Evolutionary conservation across 2,329 filamentous ascomycete species (phyloP).

Genomic region (Aspergillaceae sp.): DNA sequence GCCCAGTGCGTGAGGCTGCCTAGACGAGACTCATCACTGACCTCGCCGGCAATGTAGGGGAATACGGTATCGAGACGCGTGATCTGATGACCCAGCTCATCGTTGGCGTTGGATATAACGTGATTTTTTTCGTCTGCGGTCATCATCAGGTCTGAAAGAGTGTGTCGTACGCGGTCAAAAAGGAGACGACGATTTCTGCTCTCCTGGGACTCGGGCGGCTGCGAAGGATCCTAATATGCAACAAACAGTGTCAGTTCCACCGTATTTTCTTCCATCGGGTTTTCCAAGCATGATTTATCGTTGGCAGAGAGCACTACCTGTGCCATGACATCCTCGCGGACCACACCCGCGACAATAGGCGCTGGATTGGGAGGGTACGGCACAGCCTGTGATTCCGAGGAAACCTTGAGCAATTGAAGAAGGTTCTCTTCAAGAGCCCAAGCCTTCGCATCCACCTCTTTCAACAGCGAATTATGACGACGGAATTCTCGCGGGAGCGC

Average conservation of each 20-base stretch:
- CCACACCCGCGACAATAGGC: constrained; percentile 26
- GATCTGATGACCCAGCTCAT: constrained; percentile 77
- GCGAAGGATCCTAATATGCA: constrained; percentile 17
- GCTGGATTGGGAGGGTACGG: constrained; percentile 26
- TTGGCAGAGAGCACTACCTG: background rate
- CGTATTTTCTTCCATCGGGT: background rate
- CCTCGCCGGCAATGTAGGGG: constrained; percentile 76
- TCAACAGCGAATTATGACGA: constrained; percentile 87
- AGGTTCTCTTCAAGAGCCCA: constrained; percentile 79
- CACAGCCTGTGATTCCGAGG: constrained; percentile 26
- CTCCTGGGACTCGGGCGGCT: constrained; percentile 26
- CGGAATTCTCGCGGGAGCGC: constrained; percentile 92
- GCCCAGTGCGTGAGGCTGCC: constrained; percentile 93
- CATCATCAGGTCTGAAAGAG: constrained; percentile 75
- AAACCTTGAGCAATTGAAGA: constrained; percentile 56
- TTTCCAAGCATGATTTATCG: background rate
- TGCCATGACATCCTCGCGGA: constrained; percentile 26
- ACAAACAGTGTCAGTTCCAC: background rate
- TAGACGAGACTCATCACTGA: constrained; percentile 89
- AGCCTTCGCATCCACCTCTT: constrained; percentile 96
- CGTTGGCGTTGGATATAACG: constrained; percentile 85
- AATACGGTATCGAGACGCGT: constrained; percentile 77
- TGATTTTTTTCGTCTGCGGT: constrained; percentile 97
- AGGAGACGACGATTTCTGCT: constrained; percentile 51
- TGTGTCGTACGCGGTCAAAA: constrained; percentile 68